Conservation (phyloP, 768 basidiomycete species). For the Rubroboletus satanas region DNA sequence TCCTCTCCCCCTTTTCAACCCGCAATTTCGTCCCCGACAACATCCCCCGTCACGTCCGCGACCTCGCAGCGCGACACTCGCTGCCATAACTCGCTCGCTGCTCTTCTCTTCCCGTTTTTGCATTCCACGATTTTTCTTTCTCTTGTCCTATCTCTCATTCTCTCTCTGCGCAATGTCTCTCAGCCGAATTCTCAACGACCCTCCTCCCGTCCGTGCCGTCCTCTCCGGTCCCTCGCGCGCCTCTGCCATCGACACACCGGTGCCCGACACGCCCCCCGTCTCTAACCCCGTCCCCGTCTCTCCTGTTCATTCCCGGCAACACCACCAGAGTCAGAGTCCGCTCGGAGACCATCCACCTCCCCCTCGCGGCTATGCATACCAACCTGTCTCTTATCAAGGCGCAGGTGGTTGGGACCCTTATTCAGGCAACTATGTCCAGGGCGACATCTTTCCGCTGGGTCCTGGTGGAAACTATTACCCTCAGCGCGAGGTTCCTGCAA, state of each 20-base stretch:
- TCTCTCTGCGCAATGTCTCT: conserved; percentile 56
- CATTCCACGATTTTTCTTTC: conserved; percentile 2
- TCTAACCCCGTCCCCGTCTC: conserved; percentile 17
- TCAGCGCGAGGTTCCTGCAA: conserved; percentile 22
- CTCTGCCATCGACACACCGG: conserved; percentile 21
- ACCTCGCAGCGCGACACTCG: not conserved
- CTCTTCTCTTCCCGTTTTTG: not conserved
- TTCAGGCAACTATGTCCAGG: conserved; percentile 36
- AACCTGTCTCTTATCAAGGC: conserved; percentile 37
- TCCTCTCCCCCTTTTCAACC: not conserved
- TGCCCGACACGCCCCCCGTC: conserved; percentile 24
- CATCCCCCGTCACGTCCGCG: not conserved
- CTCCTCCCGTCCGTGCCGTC: conserved; percentile 40
- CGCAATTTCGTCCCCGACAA: not conserved
- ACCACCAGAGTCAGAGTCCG: conserved; percentile 29
- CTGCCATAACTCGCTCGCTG: not conserved
- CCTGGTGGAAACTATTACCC: conserved; percentile 36
- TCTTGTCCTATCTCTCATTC: not conserved
- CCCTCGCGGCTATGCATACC: conserved; percentile 35
- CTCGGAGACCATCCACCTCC: conserved; percentile 30
- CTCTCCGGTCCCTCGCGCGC: conserved; percentile 18
- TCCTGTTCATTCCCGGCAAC: conserved; percentile 19
- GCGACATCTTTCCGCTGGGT: conserved; percentile 35
- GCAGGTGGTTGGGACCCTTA: conserved; percentile 39
- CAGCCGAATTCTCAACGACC: conserved; percentile 76